Conservation (phyloP, 2,329 filamentous ascomycete genomes). For the Tolypocladium ophioglossoides region DNA sequence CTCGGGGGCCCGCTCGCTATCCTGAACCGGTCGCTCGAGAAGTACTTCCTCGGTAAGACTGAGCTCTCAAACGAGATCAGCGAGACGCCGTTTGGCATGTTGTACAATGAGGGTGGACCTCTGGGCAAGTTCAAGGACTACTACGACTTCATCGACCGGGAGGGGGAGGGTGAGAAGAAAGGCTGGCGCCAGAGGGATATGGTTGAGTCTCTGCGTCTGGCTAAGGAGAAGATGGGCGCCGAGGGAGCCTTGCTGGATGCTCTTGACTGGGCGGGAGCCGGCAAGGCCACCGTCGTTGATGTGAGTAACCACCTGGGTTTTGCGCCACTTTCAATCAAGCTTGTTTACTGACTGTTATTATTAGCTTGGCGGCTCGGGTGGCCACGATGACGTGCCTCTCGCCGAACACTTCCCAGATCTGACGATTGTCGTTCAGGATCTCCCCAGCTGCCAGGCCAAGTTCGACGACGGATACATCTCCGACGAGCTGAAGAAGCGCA, state of each 20-base stretch:
- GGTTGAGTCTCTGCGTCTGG: slow-evolving; percentile 4
- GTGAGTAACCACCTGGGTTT: background rate
- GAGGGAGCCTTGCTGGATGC: slow-evolving; percentile 3
- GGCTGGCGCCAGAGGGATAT: slow-evolving; percentile 6
- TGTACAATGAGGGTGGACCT: slow-evolving; percentile 10
- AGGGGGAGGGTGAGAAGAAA: slow-evolving; percentile 8
- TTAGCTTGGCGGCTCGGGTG: slow-evolving; percentile 28
- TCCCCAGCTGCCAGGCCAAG: slow-evolving; percentile 21
- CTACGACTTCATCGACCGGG: slow-evolving; percentile 6
- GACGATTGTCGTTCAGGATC: slow-evolving; percentile 31
- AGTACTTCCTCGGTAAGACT: slow-evolving; percentile 17
- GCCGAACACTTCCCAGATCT: slow-evolving; percentile 17
- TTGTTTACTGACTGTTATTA: background rate
- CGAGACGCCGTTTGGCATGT: slow-evolving; percentile 20
- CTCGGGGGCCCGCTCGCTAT: slow-evolving; percentile 17
- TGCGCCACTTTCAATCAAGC: background rate
- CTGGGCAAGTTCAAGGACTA: slow-evolving; percentile 3
- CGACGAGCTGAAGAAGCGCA: slow-evolving; percentile 16
- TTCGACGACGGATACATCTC: slow-evolving; percentile 20
- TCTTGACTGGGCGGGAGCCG: slow-evolving; percentile 6
- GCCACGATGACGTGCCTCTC: slow-evolving; percentile 22
- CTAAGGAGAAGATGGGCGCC: slow-evolving; percentile 3
- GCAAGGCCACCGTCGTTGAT: slow-evolving; percentile 5
- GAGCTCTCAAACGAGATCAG: slow-evolving; percentile 18
- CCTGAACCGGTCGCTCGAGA: slow-evolving; percentile 15